phyloP scores from a whole-genome alignment of 768 basidiomycete species.

The Paxillus involutus region DNA sequence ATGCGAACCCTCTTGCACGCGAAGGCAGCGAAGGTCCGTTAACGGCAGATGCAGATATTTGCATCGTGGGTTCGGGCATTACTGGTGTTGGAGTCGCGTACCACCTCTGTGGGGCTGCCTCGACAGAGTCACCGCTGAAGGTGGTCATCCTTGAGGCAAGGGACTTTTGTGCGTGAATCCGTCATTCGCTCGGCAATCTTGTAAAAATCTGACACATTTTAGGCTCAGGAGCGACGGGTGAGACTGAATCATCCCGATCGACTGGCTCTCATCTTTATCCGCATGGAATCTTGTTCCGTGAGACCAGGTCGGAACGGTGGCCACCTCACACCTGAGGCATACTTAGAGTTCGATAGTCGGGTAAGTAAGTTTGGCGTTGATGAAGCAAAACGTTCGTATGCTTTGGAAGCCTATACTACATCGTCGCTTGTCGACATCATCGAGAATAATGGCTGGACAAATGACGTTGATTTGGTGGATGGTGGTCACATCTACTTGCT shows the following conservation, averaged over 20 bases:
- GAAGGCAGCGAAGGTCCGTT: conserved; percentile 65
- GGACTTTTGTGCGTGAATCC: conserved; percentile 67
- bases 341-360: conserved; percentile 44
- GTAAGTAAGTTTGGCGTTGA: conserved; percentile 43
- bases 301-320: conserved; percentile 73
- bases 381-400: conserved; percentile 54
- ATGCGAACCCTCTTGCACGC: conserved; percentile 63
- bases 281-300: background rate
- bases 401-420: conserved; percentile 59
- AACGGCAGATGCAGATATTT: conserved; percentile 64
- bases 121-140: conserved; percentile 35
- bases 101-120: conserved; percentile 50
- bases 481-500: conserved; percentile 54
- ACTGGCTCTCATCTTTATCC: background rate
- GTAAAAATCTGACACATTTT: background rate
- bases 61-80: conserved; percentile 79
- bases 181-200: background rate
- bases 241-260: conserved; percentile 5
- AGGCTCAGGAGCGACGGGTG: conserved; percentile 82
- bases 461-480: conserved; percentile 60
- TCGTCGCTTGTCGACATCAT: conserved; percentile 50
- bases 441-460: conserved; percentile 38
- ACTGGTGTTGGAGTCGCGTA: conserved; percentile 76
- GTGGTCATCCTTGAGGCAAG: conserved; percentile 80
- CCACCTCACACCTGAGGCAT: conserved; percentile 58